Base-by-base conservation (phyloP, 148 eudicot genomes). In the Nepenthes mirabilis region DNA sequence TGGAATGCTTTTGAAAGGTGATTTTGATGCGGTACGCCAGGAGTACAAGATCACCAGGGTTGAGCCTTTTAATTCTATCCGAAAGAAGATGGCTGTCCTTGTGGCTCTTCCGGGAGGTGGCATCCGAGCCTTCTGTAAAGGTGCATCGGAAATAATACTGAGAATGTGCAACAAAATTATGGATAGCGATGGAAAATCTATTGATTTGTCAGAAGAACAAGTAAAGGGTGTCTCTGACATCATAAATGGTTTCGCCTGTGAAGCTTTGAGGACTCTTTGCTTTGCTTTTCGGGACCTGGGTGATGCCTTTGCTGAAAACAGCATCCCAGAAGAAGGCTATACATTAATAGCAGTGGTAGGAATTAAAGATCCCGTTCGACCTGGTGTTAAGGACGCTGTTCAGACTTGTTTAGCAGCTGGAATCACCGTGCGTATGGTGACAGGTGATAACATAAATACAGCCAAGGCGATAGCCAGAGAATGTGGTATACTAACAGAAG, bases 381-480 rank as follows among this genome's bases (percentile, higher is more conserved):
- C 96, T 3, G 94, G 96, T 6, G 94, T 89, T 8, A 83, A 66
- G 74, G 86, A 89, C 61, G 96, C 96, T 1, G 96, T 89, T 1
- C 34, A 78, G 64, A 86, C 87, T 53, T 89, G 96, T 82, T 73
- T 81, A 50, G 75, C 55, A 65, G 96, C 96, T 9, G 96, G 96
- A 45, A 83, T 89, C 61, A 70, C 51, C 11, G 85, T 89, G 4
- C 64, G 96, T 37, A 86, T 89, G 96, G 96, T 89, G 32, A 89
- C 96, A 0, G 96, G 96, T 35, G 96, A 89, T 61, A 90, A 90
- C 47, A 82, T 90, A 14, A 72, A 90, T 33, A 90, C 97, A 8
- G 97, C 97, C 34, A 86, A 80, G 68, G 97, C 97, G 62, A 90
- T 90, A 34, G 97, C 97, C 49, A 79, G 59, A 78, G 97, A 90